Evolutionary conservation across 2,329 filamentous ascomycete genomes (phyloP), one percentile per base, ranked within the genome.

Genomic region (Cercospora sesami): DNA sequence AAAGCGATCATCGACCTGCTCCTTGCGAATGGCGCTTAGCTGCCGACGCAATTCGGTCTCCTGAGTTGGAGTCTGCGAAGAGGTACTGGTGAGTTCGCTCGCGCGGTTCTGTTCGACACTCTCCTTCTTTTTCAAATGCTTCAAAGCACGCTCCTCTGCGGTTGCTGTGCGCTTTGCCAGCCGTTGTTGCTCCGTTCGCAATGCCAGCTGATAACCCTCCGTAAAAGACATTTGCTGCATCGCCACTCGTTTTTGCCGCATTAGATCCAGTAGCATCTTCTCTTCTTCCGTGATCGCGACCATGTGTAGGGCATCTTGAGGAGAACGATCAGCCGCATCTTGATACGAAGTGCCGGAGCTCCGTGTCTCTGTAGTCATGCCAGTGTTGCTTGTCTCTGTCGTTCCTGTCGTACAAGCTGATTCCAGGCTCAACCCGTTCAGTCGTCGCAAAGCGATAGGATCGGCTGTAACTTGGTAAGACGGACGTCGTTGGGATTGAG

Each of bases 281-380:
- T 85, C 83, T 72, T 85, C 83, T 64, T 82, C 78, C 1, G 82
- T 83, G 16, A 85, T 82, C 31, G 81, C 80, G 80, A 85, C 83
- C 74, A 72, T 67, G 69, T 74, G 68, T 67, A 67, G 48, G 28
- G 61, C 66, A 36, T 73, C 71, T 23, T 58, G 30, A 14, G 60
- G 51, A 12, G 60, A 60, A 16, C 45, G 36, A 53, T 53, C 63
- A n/a, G 31, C 31, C 31, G 36, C 23, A n/a, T 65, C 62, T 55
- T 61, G 61, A 45, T 62, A 64, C 16, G 45, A 61, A 21, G 57
- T 65, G 7, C 33, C 60, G 3, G 65, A 71, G 45, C 55, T 69
- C 55, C 53, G 61, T 42, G 57, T 67, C 45, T 61, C 64, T 33
- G 26, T 30, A 26, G 69, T 65, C 28, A 55, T n/a, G 4, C 57